Conservation (phyloP, 192 early-diverging fungal genomes). For the Backusella circina region DNA sequence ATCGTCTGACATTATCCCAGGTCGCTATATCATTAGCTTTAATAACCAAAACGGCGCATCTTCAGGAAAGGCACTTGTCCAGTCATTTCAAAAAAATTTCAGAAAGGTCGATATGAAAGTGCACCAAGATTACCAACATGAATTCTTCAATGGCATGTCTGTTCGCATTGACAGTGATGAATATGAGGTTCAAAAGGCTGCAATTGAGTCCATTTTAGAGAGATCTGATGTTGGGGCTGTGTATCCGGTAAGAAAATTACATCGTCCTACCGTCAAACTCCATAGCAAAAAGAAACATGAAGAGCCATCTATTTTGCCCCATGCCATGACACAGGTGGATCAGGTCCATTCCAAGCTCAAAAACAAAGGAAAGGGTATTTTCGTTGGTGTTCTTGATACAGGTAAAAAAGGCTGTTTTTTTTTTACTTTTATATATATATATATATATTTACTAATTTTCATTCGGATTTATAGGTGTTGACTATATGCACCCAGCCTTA, state of each 20-base stretch:
- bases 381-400: conserved; percentile 65
- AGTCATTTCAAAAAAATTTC: conserved; percentile 1
- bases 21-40: conserved; percentile 14
- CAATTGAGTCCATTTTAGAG: conserved; percentile 8
- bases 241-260: conserved; percentile 12
- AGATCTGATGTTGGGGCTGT: conserved; percentile 4
- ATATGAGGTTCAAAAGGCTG: not conserved
- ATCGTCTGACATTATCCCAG: not conserved
- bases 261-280: conserved; percentile 12
- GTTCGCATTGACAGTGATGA: not conserved
- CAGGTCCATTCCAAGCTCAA: conserved; percentile 47
- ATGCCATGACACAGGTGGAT: conserved; percentile 57
- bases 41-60: not conserved
- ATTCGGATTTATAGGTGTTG: conserved; percentile 33
- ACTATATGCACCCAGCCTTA: conserved; percentile 62
- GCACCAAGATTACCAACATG: conserved; percentile 8
- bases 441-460: not conserved
- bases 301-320: conserved; percentile 22
- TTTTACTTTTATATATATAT: not conserved
- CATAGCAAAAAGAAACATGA: not conserved
- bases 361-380: conserved; percentile 60
- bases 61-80: conserved; percentile 1
- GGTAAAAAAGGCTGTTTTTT: conserved; percentile 31
- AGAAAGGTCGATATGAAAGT: conserved; percentile 4
- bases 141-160: conserved; percentile 23